Conservation (phyloP, 2,329 filamentous ascomycete species). For the Fusarium miscanthi region DNA sequence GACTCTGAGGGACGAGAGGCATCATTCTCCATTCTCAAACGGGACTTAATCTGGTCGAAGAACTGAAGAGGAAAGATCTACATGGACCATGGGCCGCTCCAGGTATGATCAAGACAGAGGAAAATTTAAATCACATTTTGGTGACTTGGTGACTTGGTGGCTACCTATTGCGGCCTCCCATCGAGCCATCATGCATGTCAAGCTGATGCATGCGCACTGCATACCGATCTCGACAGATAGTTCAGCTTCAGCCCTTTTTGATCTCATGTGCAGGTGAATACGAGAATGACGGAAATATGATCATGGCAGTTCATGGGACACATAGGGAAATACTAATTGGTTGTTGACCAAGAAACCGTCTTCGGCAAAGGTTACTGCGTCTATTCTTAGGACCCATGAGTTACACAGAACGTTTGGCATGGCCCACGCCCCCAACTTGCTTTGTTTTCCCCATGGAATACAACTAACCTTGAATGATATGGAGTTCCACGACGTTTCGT, state of each 20-base stretch:
- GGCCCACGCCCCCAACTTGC: fast-evolving
- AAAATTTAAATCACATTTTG: background rate
- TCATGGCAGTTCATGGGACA: background rate
- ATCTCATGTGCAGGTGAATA: background rate
- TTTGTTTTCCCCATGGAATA: fast-evolving
- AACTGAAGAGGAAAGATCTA: background rate
- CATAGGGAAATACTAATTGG: background rate
- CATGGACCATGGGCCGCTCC: no score
- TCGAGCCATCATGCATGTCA: background rate
- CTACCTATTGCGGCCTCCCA: no score
- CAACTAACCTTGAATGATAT: no score
- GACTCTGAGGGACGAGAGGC: background rate
- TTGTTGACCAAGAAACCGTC: background rate
- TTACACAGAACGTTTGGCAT: background rate
- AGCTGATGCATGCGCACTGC: background rate
- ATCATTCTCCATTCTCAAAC: background rate
- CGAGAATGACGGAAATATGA: background rate
- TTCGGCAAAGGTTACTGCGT: no score
- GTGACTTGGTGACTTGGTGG: background rate
- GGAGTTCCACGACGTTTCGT: background rate
- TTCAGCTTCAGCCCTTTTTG: background rate
- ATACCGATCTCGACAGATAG: background rate
- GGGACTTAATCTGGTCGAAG: background rate
- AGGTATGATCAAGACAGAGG: background rate
- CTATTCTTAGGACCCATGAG: background rate